phyloP scores from a whole-genome alignment of 1,284 basidiomycete species.

The Puccinia coronata region DNA sequence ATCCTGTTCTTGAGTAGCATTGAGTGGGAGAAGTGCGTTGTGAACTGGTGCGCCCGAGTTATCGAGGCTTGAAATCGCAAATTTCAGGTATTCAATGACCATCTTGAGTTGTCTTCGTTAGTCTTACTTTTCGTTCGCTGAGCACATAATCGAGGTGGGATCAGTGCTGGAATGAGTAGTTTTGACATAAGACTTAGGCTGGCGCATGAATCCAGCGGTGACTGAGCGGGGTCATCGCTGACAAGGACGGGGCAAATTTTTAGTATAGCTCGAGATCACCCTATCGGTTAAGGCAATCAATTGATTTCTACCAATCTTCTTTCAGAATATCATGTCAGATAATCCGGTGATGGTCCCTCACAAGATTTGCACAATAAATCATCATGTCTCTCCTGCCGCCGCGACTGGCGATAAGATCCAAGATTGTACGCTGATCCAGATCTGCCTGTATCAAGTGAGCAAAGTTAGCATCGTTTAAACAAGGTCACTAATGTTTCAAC shows the following conservation, averaged over 20 bases:
- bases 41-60: conserved; percentile 84
- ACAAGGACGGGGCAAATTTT: conserved; percentile 86
- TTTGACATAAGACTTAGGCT: conserved; percentile 75
- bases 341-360: conserved; percentile 80
- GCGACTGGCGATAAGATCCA: conserved; percentile 89
- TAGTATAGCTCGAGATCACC: conserved; percentile 79
- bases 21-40: conserved; percentile 87
- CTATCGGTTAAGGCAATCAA: conserved; percentile 75
- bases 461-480: no score
- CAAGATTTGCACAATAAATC: conserved; percentile 79
- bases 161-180: conserved; percentile 81
- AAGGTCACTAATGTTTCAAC: neutral
- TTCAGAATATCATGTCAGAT: conserved; percentile 90
- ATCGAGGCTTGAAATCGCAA: conserved; percentile 72
- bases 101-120: conserved; percentile 24
- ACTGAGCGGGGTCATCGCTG: conserved; percentile 78
- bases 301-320: conserved; percentile 86
- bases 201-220: conserved; percentile 87
- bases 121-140: conserved; percentile 6
- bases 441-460: conserved; percentile 65
- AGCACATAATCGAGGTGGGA: conserved; percentile 64
- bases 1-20: conserved; percentile 65
- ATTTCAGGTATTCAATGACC: conserved; percentile 43
- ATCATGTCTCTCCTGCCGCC: conserved; percentile 91
- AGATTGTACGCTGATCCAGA: conserved; percentile 79